Evolutionary conservation across 805 yeast genomes (phyloP), one percentile per base, ranked within the genome.

Genomic region (Teunomyces gatunensis): DNA sequence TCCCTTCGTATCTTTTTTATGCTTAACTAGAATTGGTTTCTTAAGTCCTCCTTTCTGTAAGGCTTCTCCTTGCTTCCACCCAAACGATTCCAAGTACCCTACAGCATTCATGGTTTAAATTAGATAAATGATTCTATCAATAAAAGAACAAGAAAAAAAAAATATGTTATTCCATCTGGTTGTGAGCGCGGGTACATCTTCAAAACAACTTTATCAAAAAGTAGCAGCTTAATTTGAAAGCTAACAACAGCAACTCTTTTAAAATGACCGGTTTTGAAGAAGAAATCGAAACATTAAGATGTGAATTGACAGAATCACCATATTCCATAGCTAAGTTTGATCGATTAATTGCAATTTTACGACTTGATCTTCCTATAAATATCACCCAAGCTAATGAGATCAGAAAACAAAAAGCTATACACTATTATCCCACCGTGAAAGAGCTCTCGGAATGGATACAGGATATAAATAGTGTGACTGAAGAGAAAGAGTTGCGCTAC

Each of bases 21-120:
- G 97, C 54, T 85, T 86, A 47, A 94, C 97, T 51, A 92, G 67
- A 36, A 92, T 82, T 0, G 99, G 98, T 56, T 83, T 88, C 57
- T 78, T 82, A 45, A 92, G 65, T 0, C 97, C 95, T 3, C 96
- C 97, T 39, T 76, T 65, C 52, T 77, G 81, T 30, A 92, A 70
- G 0, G 96, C 95, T 55, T 89, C 88, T 1, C 99, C 99, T 55
- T 89, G 92, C 47, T 74, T 75, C 99, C 99, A 92, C 15, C 98
- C 98, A 58, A 79, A 89, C 1, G 87, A 80, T 59, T 78, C 71
- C 53, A 92, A 68, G 62, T 92, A 94, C 46, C 68, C 77, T 45
- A 77, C 77, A 34, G 96, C 82, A 64, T 94, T 83, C 96, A 91
- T 90, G 28, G 33, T 49, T 25, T 18, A 18, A 25, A 25, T 25